A percentile compares a stretch with the other conserved stretches of the same genome.
Evolutionary conservation across 495 filamentous ascomycete genomes (phyloP).

Genomic region (Podospora pseudoanserina): DNA sequence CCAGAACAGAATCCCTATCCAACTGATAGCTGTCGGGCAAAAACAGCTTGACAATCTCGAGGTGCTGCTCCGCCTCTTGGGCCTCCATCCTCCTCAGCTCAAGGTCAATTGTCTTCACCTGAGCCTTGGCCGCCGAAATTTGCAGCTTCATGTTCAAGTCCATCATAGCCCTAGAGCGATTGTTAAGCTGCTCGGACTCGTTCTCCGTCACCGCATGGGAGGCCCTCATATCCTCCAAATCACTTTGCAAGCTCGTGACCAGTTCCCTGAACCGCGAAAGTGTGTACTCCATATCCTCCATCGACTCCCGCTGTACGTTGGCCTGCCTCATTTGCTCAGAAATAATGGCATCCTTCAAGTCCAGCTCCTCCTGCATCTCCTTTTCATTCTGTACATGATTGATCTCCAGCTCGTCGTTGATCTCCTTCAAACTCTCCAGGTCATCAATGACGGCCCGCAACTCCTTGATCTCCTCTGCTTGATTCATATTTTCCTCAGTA

Average conservation of each 20-base stretch:
- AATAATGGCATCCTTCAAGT: constrained; percentile 73
- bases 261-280: constrained; percentile 82
- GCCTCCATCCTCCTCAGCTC: constrained; percentile 85
- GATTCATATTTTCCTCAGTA: constrained; percentile 74
- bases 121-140: constrained; percentile 79
- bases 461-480: constrained; percentile 79
- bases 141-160: constrained; percentile 94
- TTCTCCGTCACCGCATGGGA: constrained; percentile 88
- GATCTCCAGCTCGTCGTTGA: constrained; percentile 89
- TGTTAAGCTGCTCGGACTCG: constrained; percentile 81
- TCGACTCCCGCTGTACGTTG: constrained; percentile 63
- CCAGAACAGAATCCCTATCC: constrained; percentile 77
- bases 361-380: constrained; percentile 89
- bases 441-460: constrained; percentile 77
- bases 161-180: constrained; percentile 86
- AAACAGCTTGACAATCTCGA: constrained; percentile 82
- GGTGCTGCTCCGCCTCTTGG: constrained; percentile 82
- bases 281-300: constrained; percentile 87
- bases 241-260: constrained; percentile 78
- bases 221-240: constrained; percentile 86
- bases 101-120: constrained; percentile 88
- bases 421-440: constrained; percentile 79
- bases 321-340: constrained; percentile 67
- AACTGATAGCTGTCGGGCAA: constrained; percentile 79
- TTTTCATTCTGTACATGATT: constrained; percentile 91